Conservation (phyloP, 2,329 filamentous ascomycete species). For the Claviceps spartinae region DNA sequence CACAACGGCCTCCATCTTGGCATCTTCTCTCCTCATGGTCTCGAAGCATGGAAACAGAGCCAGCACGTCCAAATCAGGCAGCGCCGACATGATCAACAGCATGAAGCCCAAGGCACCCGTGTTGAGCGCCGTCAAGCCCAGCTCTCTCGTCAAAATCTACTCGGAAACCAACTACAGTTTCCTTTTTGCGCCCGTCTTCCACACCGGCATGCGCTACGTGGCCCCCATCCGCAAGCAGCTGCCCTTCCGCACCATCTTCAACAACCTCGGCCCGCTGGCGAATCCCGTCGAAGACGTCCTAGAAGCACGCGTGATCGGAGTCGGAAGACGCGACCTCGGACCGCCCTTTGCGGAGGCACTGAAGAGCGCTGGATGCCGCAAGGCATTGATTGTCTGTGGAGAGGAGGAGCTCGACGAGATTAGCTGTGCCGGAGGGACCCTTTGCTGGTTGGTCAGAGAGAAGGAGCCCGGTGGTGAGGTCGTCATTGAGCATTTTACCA, state of each 20-base stretch:
- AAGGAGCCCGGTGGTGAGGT: slow-evolving; percentile 26
- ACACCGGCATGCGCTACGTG: slow-evolving; percentile 85
- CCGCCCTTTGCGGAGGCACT: slow-evolving; percentile 81
- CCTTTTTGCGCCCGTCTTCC: slow-evolving; percentile 90
- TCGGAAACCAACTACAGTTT: slow-evolving; percentile 80
- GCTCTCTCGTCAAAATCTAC: slow-evolving; percentile 61
- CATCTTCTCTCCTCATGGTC: slow-evolving; percentile 69
- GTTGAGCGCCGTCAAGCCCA: slow-evolving; percentile 59
- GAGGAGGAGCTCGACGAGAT: slow-evolving; percentile 93
- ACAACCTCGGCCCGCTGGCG: slow-evolving; percentile 80
- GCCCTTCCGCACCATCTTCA: slow-evolving; percentile 94
- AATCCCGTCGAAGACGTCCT: slow-evolving; percentile 77
- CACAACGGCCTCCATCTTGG: slow-evolving; percentile 86
- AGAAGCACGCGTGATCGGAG: slow-evolving; percentile 86
- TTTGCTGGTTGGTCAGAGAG: slow-evolving; percentile 70
- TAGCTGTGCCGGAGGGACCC: slow-evolving; percentile 75
- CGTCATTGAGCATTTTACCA: slow-evolving; percentile 60
- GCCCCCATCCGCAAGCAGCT: slow-evolving; percentile 76
- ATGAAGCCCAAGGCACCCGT: slow-evolving; percentile 60
- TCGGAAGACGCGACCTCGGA: slow-evolving; percentile 76
- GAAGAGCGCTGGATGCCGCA: slow-evolving; percentile 58
- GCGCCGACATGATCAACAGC: slow-evolving; percentile 75
- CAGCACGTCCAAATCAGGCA: slow-evolving; percentile 89
- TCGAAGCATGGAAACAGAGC: slow-evolving; percentile 95
- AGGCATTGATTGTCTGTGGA: slow-evolving; percentile 84